phyloP scores from a whole-genome alignment of 2,329 filamentous ascomycete species.

The Knoxdaviesia capensis region DNA sequence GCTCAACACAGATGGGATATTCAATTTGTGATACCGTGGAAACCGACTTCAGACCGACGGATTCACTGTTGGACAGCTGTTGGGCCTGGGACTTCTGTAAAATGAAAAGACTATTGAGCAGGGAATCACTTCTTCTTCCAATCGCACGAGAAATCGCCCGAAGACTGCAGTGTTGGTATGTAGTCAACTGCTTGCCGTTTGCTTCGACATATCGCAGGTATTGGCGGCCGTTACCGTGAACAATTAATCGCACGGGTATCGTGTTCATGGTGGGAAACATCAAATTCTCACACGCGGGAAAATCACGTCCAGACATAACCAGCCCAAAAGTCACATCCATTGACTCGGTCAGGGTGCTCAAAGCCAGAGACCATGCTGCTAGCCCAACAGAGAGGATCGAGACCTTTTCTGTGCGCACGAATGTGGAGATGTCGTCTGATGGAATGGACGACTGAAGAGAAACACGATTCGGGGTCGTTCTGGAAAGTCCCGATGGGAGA shows the following conservation, averaged over 20 bases:
- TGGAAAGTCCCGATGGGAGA: neutral
- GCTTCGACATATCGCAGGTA: constrained; percentile 59
- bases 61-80: too few relatives aligned
- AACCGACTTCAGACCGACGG: constrained; percentile 32
- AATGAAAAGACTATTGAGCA: constrained; percentile 38
- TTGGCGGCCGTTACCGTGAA: constrained; percentile 45
- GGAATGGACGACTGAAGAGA: constrained; percentile 13
- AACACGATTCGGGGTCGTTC: neutral
- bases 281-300: constrained; percentile 42
- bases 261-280: constrained; percentile 91
- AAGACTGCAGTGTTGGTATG: too few relatives aligned
- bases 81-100: constrained; percentile 19
- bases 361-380: constrained; percentile 51
- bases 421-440: constrained; percentile 14
- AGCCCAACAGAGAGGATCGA: constrained; percentile 3
- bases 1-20: constrained; percentile 65
- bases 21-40: constrained; percentile 49
- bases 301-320: constrained; percentile 69
- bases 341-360: constrained; percentile 39
- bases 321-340: constrained; percentile 69
- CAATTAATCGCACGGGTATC: constrained; percentile 48
- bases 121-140: too few relatives aligned
- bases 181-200: constrained; percentile 15
- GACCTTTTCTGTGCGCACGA: neutral
- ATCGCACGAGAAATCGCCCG: too few relatives aligned